Evolutionary conservation across 2,329 filamentous ascomycete genomes (phyloP).

Genomic region (Neoscytalidium dimidiatum): DNA sequence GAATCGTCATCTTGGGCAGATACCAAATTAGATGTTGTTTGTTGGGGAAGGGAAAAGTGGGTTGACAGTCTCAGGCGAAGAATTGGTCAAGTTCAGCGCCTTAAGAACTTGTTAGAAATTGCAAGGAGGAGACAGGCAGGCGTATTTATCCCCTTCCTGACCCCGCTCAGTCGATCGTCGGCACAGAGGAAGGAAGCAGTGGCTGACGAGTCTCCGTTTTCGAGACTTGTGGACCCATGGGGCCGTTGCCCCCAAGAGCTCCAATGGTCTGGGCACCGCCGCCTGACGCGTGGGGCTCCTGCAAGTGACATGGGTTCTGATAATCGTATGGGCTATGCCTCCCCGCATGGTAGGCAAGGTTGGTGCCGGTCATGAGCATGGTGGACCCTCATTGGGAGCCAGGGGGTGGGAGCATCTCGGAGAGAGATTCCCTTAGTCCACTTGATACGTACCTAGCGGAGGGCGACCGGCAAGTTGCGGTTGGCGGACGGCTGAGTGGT

Average conservation of each 20-base stretch:
- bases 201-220: slow-evolving; percentile 19
- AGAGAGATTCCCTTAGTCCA: neutral
- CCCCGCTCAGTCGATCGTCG: slow-evolving; percentile 20
- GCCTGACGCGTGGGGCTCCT: slow-evolving; percentile 16
- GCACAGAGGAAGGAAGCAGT: slow-evolving; percentile 20
- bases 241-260: slow-evolving; percentile 7
- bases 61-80: slow-evolving; percentile 1
- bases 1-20: slow-evolving; percentile 57
- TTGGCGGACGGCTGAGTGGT: slow-evolving; percentile 7
- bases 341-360: slow-evolving; percentile 13
- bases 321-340: neutral
- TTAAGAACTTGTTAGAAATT: neutral
- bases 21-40: neutral
- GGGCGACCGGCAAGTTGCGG: neutral
- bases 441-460: slow-evolving; percentile 1
- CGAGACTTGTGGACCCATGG: slow-evolving; percentile 8
- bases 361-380: slow-evolving; percentile 1
- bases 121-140: neutral
- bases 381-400: neutral
- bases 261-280: slow-evolving; percentile 12
- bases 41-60: neutral
- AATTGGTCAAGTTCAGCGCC: neutral
- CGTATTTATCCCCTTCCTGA: slow-evolving; percentile 14
- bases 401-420: neutral
- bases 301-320: slow-evolving; percentile 14